Conservation (phyloP, 169 alveolate species). For the Plasmodium blacklocki region DNA sequence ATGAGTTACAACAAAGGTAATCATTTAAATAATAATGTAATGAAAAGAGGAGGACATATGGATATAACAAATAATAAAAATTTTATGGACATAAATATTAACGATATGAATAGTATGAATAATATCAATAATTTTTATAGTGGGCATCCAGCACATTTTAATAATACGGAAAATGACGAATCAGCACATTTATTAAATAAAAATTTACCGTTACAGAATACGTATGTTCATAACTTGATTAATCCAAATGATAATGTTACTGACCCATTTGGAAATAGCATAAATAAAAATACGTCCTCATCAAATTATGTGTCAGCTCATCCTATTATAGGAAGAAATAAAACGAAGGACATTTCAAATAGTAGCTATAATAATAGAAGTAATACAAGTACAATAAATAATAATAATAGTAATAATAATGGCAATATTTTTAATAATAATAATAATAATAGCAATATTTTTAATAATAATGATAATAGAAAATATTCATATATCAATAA, state of each 20-base stretch:
- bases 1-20: slow-evolving; percentile 18
- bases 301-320: slow-evolving; percentile 31
- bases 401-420: not conserved
- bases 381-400: not conserved
- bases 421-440: not conserved
- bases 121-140: not conserved
- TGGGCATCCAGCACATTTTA: not conserved
- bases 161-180: not conserved
- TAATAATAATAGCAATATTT: not conserved
- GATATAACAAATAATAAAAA: slow-evolving; percentile 2
- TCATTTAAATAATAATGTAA: slow-evolving; percentile 7
- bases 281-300: not conserved
- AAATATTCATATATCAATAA: too few species aligned
- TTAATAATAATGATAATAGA: not conserved
- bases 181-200: not conserved
- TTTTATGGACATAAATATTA: slow-evolving; percentile 1
- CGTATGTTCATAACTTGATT: not conserved
- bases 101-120: not conserved
- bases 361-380: not conserved
- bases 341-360: not conserved
- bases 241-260: not conserved
- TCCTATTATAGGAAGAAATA: slow-evolving; percentile 24
- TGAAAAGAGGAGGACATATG: not conserved
- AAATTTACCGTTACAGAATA: not conserved
- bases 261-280: not conserved